Conservation (phyloP, 2,329 filamentous ascomycete genomes). For the Sarocladium strictum region DNA sequence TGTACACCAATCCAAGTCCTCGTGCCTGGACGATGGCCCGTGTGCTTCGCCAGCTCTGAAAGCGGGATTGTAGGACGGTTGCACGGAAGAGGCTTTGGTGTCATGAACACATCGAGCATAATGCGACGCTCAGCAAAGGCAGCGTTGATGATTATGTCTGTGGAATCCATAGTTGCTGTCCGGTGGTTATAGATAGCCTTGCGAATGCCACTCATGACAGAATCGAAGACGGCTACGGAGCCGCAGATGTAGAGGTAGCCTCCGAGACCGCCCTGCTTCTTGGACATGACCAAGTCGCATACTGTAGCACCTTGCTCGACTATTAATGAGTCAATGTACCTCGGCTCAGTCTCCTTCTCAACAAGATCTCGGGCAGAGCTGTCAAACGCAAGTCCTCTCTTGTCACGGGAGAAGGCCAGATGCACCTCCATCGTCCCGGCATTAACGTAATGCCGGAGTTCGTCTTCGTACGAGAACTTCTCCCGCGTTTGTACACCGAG, state of each 20-base stretch:
- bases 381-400: conserved; percentile 40
- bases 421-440: conserved; percentile 46
- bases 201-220: conserved; percentile 49
- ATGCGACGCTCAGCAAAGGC: conserved; percentile 50
- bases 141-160: conserved; percentile 43
- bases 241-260: conserved; percentile 27
- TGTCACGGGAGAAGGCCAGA: conserved; percentile 46
- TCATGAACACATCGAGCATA: conserved; percentile 54
- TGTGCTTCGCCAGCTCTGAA: conserved; percentile 43
- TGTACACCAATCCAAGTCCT: conserved; percentile 48
- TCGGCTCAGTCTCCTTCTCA: conserved; percentile 41
- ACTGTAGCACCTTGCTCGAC: conserved; percentile 43
- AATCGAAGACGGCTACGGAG: conserved; percentile 31
- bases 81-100: conserved; percentile 44
- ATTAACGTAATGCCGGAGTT: conserved; percentile 38
- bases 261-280: conserved; percentile 46
- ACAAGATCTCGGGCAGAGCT: conserved; percentile 33
- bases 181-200: conserved; percentile 49
- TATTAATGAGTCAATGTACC: conserved; percentile 47
- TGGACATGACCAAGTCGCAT: conserved; percentile 50
- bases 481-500: conserved; percentile 47
- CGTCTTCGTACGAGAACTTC: conserved; percentile 44
- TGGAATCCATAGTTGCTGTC: conserved; percentile 43
- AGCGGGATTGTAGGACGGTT: conserved; percentile 43
- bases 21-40: conserved; percentile 39